Evolutionary conservation across 164 flowering plant species (phyloP).

Genomic region (Magnolia kwangsiensis): DNA sequence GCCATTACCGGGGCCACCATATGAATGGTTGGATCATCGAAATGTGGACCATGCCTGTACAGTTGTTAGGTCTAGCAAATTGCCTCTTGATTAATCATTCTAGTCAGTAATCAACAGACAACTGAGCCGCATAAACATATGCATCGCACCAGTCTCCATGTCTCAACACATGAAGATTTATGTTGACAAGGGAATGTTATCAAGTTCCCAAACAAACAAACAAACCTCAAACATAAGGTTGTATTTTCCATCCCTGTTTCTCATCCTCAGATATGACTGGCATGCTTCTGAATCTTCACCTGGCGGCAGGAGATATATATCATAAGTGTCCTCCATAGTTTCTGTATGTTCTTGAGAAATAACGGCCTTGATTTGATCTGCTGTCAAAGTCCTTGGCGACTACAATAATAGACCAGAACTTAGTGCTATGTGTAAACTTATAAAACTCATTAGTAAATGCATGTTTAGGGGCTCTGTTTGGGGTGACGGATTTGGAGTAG

Average conservation of each 20-base stretch:
- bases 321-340: constrained; percentile 76
- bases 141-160: neutral
- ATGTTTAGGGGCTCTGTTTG: neutral
- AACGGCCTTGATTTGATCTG: constrained; percentile 62
- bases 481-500: no score
- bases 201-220: constrained; percentile 7
- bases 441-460: neutral
- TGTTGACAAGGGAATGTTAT: neutral
- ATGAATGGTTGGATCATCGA: no score
- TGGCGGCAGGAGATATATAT: constrained; percentile 94
- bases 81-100: neutral
- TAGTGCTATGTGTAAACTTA: constrained; percentile 12
- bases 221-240: constrained; percentile 98
- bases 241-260: constrained; percentile 94
- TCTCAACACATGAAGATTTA: neutral
- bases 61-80: neutral
- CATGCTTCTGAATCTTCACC: constrained; percentile 99
- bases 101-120: neutral
- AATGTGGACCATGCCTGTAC: neutral
- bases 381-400: constrained; percentile 60
- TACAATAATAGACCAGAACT: constrained; percentile 33
- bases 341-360: constrained; percentile 56
- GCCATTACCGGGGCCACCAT: neutral
- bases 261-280: constrained; percentile 95
- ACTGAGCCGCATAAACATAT: neutral